Conservation (phyloP, 306 rosid species). For the Styphnolobium japonicum region DNA sequence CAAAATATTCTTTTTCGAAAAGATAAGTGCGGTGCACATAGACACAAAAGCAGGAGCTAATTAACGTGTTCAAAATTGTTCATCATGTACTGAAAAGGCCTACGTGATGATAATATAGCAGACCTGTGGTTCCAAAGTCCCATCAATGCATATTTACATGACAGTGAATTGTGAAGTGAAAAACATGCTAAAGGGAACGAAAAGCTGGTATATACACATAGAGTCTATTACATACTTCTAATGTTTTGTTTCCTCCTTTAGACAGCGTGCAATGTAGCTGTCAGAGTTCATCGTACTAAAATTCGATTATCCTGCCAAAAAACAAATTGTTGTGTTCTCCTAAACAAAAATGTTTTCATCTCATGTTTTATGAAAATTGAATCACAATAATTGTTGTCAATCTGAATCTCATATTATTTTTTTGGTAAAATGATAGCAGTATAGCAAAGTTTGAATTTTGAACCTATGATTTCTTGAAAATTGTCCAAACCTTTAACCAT, state of each 20-base stretch:
- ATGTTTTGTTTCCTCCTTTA: neutral
- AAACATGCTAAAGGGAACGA: neutral
- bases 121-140: constrained; percentile 19
- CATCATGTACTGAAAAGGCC: neutral
- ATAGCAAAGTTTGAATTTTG: no score
- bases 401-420: no score
- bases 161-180: neutral
- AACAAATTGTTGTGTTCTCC: no score
- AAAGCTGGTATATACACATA: neutral
- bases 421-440: no score
- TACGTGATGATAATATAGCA: neutral
- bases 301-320: neutral
- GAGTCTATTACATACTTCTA: neutral
- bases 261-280: neutral
- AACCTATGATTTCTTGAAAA: no score
- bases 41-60: neutral
- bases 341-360: no score
- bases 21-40: neutral
- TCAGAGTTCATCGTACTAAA: neutral
- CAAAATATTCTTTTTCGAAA: neutral
- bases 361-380: no score
- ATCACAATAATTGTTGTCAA: no score
- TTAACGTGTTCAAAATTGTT: neutral
- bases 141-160: constrained; percentile 6
- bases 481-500: no score